Percentiles rank a stretch among this genome's conserved stretches.
Conservation (phyloP, 2,329 filamentous ascomycete genomes). For the Trichoderma harzianum region DNA sequence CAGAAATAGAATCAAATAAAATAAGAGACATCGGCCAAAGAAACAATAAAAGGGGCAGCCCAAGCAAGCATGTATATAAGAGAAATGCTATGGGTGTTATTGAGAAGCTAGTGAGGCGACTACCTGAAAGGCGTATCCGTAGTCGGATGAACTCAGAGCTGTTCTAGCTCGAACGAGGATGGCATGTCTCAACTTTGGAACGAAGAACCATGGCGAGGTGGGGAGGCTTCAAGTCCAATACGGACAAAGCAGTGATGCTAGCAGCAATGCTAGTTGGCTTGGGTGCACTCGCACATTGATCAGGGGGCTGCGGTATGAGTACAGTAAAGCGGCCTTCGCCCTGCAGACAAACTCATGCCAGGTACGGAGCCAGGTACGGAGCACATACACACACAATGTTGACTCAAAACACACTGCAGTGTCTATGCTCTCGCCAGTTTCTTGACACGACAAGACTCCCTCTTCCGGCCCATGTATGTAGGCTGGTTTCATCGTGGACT, state of each 20-base stretch:
- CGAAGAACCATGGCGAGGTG: constrained; percentile 25
- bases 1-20: background rate
- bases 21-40: background rate
- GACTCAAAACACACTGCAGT: background rate
- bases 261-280: background rate
- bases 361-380: background rate
- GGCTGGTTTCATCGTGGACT: background rate
- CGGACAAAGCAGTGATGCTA: constrained; percentile 2
- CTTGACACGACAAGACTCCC: background rate
- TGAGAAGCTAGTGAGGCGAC: constrained; percentile 1
- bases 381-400: background rate
- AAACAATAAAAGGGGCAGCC: constrained; percentile 2
- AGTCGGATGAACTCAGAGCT: background rate
- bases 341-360: constrained; percentile 3
- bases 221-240: constrained; percentile 19
- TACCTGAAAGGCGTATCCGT: constrained; percentile 8
- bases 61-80: constrained; percentile 5
- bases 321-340: background rate
- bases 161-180: constrained; percentile 29
- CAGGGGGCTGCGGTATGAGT: background rate
- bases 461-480: background rate
- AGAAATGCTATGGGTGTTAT: background rate
- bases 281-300: constrained; percentile 3
- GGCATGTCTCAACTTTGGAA: constrained; percentile 41
- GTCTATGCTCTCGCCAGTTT: background rate